Base-by-base conservation (phyloP, 768 basidiomycete genomes). In the Pulveroboletus sp. region DNA sequence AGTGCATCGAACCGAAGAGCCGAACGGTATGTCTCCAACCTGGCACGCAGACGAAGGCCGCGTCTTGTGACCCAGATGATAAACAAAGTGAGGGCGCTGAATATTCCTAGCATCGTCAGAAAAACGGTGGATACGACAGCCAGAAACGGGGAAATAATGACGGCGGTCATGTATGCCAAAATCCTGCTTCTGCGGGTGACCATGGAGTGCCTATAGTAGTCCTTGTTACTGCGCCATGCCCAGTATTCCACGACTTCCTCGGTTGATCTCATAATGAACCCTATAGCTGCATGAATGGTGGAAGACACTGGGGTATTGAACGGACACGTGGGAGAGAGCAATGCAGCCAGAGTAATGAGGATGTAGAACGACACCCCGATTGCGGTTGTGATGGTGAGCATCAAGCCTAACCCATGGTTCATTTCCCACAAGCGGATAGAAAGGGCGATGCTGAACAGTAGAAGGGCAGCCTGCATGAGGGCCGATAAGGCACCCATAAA, bases 381-480 rank as follows among this genome's bases (percentile, higher is more conserved):
- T 14, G 48, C 11, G 8, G 49, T 54, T 1, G 47, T 23, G 14
- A 36, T 41, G 35, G 51, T 54, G 29, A 61, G n/a, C 26, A 59
- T 31, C n/a, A 40, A 29, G 3, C 53, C 47, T 11, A 54, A 51
- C 12, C 22, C 45, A 7, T 10, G 43, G 30, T 57, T 47, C 19
- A 51, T 16, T 11, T 45, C 39, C 59, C 59, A 61, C n/a, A 55
- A 17, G 27, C 50, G 46, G 6, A 52, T 41, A 7, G 56, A 26
- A 29, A 63, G 53, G 8, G 62, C 40, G 22, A 53, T 45, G 10
- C 43, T 38, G 37, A 62, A 62, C n/a, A 63, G 32, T 12, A 63
- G 35, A 29, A 63, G 51, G 1, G 60, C 63, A 24, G 63, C 17
- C 37, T 62, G 61, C 26, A 62, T 44, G 10, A 62, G 42, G 5